Evolutionary conservation across 495 filamentous ascomycete genomes (phyloP), one percentile per base, ranked within the genome.

Genomic region (Daldinia bambusicola): DNA sequence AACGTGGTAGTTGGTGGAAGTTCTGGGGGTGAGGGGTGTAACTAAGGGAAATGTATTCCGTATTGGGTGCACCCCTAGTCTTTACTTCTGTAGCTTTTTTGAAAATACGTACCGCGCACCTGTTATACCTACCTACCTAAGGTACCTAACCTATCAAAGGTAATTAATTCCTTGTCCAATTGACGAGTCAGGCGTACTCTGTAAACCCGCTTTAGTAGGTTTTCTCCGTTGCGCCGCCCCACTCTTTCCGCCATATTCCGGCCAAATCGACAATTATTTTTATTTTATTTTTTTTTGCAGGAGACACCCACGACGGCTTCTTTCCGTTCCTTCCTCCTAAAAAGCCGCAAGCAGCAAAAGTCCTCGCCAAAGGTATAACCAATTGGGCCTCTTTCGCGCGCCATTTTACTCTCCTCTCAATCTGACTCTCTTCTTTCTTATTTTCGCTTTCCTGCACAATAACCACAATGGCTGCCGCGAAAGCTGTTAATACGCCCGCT

Each of bases 381-480:
- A 55, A 60, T 68, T 64, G 55, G 56, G 50, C 43, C 38, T 73
- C 52, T 20, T 62, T 48, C 64, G 64, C 57, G 60, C 56, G 56
- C 64, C 55, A 68, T 77, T 77, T 64, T 74, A 62, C 61, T 74
- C 71, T 71, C 63, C 67, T 72, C 80, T 76, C 77, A 77, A 75
- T 73, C 76, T 78, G 66, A 52, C 78, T 64, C 56, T 58, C n/a
- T 37, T 55, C 26, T 66, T 59, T 66, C 51, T 55, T 56, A 55
- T 67, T 37, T 53, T 63, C 43, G 56, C 36, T 34, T 38, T 16
- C 55, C 59, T 58, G 26, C 26, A 72, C 43, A 71, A 74, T 78
- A 75, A 64, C 77, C 63, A 64, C 30, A 53, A 69, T 67, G 78
- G 78, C 71, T 22, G 75, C 70, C 40, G 66, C 71, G 61, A 56